Percentiles rank a stretch among this genome's conserved stretches.
phyloP scores from a whole-genome alignment of 148 eudicot genomes.

The Selenicereus undatus region DNA sequence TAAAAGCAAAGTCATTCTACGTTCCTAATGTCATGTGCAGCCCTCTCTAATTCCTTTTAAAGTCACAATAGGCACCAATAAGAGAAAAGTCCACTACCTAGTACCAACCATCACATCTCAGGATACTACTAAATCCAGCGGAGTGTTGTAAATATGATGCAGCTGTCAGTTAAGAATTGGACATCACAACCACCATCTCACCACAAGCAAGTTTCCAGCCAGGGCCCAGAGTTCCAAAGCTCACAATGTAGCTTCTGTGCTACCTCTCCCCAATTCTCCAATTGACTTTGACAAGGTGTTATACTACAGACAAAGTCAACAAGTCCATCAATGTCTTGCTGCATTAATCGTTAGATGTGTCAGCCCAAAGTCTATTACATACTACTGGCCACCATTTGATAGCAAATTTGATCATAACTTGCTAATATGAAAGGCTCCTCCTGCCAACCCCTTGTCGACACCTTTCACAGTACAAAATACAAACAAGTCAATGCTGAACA shows the following conservation, averaged over 20 bases:
- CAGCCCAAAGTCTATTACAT: not conserved
- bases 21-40: not conserved
- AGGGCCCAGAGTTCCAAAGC: not conserved
- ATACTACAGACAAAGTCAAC: not conserved
- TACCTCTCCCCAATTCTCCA: not conserved
- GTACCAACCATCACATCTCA: not conserved
- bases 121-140: not conserved
- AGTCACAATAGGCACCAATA: not conserved
- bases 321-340: not conserved
- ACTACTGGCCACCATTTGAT: not conserved
- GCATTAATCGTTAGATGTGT: not conserved
- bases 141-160: not conserved
- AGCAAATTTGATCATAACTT: not conserved
- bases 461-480: not conserved
- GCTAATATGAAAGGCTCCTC: not conserved
- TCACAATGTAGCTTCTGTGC: not conserved
- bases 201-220: not conserved
- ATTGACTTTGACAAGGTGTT: not conserved
- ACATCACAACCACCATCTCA: not conserved
- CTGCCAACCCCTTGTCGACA: not conserved
- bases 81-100: not conserved
- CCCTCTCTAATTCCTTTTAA: not conserved
- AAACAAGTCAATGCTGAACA: not conserved
- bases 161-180: not conserved
- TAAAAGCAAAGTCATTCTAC: not conserved